Conservation (phyloP, 225 moss, liverwort and hornwort species). For the Thuidium tamariscinum region DNA sequence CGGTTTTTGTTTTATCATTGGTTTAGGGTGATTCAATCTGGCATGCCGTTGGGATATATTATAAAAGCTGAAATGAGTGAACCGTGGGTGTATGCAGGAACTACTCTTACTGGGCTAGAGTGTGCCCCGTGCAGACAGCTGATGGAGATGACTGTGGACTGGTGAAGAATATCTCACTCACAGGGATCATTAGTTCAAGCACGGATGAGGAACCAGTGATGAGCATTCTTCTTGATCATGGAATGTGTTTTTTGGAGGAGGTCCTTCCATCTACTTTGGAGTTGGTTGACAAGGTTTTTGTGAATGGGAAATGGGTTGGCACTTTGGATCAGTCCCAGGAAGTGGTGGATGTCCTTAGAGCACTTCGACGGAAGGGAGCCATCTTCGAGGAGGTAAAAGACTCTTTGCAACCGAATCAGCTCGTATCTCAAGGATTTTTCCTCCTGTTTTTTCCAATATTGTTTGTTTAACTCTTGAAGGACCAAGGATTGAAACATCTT, state of each 20-base stretch:
- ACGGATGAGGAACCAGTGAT: conserved; percentile 41
- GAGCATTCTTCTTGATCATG: conserved; percentile 18
- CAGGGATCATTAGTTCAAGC: conserved; percentile 58
- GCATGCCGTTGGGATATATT: background rate
- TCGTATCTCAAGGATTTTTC: background rate
- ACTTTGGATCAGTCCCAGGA: conserved; percentile 25
- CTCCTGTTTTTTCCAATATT: background rate
- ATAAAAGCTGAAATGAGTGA: background rate
- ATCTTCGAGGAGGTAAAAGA: conserved; percentile 29
- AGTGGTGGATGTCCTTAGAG: conserved; percentile 24
- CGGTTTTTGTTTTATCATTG: background rate
- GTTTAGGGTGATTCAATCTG: background rate
- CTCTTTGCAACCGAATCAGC: background rate
- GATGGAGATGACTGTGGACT: conserved; percentile 89
- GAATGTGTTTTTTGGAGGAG: conserved; percentile 26
- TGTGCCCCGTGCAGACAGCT: conserved; percentile 90
- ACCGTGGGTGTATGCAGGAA: conserved; percentile 46
- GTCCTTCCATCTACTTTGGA: conserved; percentile 17
- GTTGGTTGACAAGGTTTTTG: conserved; percentile 40
- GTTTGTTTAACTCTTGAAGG: background rate
- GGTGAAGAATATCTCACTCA: conserved; percentile 83
- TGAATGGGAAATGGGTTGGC: conserved; percentile 86
- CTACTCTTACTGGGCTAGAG: conserved; percentile 87
- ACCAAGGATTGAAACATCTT: too few species aligned
- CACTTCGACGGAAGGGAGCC: conserved; percentile 11